A percentile compares a stretch with the other conserved stretches of the same genome.
Conservation (phyloP, 2,329 filamentous ascomycete species). For the Colletotrichum sp. region DNA sequence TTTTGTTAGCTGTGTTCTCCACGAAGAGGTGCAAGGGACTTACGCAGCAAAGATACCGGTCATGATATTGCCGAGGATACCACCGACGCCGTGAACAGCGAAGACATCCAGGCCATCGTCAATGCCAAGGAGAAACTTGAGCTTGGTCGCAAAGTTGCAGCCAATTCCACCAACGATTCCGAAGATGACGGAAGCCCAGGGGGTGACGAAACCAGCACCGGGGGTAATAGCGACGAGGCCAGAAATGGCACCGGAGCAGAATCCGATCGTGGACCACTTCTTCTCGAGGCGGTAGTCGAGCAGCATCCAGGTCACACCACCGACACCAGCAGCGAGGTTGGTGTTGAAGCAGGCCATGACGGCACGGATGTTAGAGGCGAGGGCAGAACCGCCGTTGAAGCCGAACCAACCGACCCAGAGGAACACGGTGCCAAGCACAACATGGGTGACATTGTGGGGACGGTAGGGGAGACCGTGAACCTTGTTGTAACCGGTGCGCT, state of each 20-base stretch:
- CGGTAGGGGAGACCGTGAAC: slow-evolving; percentile 68
- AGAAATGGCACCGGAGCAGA: slow-evolving; percentile 89
- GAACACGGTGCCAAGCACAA: slow-evolving; percentile 75
- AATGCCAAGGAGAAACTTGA: slow-evolving; percentile 75
- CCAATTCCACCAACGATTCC: slow-evolving; percentile 66
- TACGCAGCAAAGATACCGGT: slow-evolving; percentile 79
- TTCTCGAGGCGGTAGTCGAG: slow-evolving; percentile 89
- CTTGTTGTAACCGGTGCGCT: slow-evolving; percentile 66
- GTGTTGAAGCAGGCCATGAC: slow-evolving; percentile 91
- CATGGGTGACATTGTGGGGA: slow-evolving; percentile 76
- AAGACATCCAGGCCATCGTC: slow-evolving; percentile 92
- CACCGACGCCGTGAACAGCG: slow-evolving; percentile 85
- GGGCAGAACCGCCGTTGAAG: slow-evolving; percentile 88
- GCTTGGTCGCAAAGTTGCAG: slow-evolving; percentile 88
- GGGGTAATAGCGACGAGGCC: slow-evolving; percentile 91
- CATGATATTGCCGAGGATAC: slow-evolving; percentile 79
- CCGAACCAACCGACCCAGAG: slow-evolving; percentile 97
- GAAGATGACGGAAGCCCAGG: slow-evolving; percentile 63
- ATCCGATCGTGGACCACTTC: slow-evolving; percentile 93
- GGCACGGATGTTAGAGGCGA: slow-evolving; percentile 83
- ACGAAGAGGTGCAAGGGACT: slow-evolving; percentile 30
- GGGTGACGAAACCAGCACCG: slow-evolving; percentile 81
- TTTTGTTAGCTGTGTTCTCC: not conserved
- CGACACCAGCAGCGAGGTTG: slow-evolving; percentile 83
- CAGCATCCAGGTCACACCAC: slow-evolving; percentile 82